phyloP scores from a whole-genome alignment of 2,329 filamentous ascomycete species.

The Monascus ruber region DNA sequence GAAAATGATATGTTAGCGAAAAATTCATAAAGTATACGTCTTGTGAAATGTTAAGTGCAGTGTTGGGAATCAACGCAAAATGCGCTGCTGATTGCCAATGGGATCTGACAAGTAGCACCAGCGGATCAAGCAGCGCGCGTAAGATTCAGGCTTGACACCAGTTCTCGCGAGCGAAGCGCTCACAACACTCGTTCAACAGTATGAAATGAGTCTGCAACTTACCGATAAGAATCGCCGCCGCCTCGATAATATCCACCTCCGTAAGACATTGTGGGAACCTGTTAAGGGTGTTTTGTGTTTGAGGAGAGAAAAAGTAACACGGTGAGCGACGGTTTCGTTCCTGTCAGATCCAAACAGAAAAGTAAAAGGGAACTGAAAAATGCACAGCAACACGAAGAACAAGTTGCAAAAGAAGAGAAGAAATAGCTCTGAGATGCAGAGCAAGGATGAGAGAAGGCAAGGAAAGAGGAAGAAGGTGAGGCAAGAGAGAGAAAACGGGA shows the following conservation, averaged over 20 bases:
- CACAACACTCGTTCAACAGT: background rate
- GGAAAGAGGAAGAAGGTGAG: slow-evolving; percentile 15
- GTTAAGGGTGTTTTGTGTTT: background rate
- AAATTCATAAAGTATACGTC: background rate
- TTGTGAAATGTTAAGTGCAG: background rate
- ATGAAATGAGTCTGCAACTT: slow-evolving; percentile 10
- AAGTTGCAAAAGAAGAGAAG: slow-evolving; percentile 8
- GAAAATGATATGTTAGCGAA: slow-evolving; percentile 5
- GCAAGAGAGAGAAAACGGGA: slow-evolving; percentile 11
- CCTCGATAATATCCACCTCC: slow-evolving; percentile 40
- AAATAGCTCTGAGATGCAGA: background rate
- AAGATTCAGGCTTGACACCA: background rate
- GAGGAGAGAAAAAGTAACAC: too few relatives aligned
- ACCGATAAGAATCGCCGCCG: slow-evolving; percentile 44
- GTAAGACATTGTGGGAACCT: slow-evolving; percentile 55
- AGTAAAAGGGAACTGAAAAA: slow-evolving; percentile 9
- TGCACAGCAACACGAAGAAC: slow-evolving; percentile 10
- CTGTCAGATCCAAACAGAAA: slow-evolving; percentile 5
- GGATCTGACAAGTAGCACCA: background rate
- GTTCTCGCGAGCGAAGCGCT: background rate
- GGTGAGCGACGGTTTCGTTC: too few relatives aligned
- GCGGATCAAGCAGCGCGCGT: too few relatives aligned
- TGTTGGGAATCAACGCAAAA: background rate
- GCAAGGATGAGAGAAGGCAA: slow-evolving; percentile 13
- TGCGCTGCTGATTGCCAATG: background rate